A percentile compares a stretch with the other conserved stretches of the same genome.
phyloP scores from a whole-genome alignment of 495 filamentous ascomycete species.

The Tuber indicum region DNA sequence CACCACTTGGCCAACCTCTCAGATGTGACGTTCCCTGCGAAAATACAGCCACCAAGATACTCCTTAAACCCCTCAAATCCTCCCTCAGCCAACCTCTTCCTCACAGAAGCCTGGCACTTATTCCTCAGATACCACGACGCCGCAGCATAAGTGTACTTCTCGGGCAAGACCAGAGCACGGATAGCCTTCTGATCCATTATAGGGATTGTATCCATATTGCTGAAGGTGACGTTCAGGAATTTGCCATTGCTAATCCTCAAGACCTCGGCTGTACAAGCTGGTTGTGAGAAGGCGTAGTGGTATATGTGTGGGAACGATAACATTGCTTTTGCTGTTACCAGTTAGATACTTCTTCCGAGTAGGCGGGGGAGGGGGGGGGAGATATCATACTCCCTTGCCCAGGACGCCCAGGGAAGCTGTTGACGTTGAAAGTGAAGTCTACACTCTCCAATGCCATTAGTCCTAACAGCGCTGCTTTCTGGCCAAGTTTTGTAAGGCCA shows the following conservation, averaged over 20 bases:
- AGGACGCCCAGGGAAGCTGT: slow-evolving; percentile 54
- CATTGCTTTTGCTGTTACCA: slow-evolving; percentile 59
- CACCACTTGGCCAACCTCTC: slow-evolving; percentile 55
- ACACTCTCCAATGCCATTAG: slow-evolving; percentile 63
- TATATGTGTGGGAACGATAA: slow-evolving; percentile 56
- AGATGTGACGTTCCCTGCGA: slow-evolving; percentile 46
- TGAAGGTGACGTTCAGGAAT: slow-evolving; percentile 39
- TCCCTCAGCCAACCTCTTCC: slow-evolving; percentile 48
- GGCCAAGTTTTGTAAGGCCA: slow-evolving; percentile 49
- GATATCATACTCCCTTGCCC: slow-evolving; percentile 63
- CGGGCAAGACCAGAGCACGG: slow-evolving; percentile 53
- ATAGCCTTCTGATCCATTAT: slow-evolving; percentile 44
- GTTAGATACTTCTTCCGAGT: neutral
- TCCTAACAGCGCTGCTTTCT: slow-evolving; percentile 58
- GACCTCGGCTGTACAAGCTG: slow-evolving; percentile 47
- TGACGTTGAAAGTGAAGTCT: slow-evolving; percentile 62
- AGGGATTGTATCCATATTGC: slow-evolving; percentile 43
- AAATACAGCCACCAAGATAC: slow-evolving; percentile 62
- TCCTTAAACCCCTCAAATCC: slow-evolving; percentile 52
- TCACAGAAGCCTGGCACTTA: slow-evolving; percentile 52
- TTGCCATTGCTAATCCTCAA: neutral
- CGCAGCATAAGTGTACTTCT: slow-evolving; percentile 63
- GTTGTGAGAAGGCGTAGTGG: slow-evolving; percentile 50
- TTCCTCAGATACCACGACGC: slow-evolving; percentile 69
- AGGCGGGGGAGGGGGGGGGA: slow-evolving; percentile 23